Base-by-base conservation (phyloP, 2,329 filamentous ascomycete species). In the Ceratocystis eucalypticola region DNA sequence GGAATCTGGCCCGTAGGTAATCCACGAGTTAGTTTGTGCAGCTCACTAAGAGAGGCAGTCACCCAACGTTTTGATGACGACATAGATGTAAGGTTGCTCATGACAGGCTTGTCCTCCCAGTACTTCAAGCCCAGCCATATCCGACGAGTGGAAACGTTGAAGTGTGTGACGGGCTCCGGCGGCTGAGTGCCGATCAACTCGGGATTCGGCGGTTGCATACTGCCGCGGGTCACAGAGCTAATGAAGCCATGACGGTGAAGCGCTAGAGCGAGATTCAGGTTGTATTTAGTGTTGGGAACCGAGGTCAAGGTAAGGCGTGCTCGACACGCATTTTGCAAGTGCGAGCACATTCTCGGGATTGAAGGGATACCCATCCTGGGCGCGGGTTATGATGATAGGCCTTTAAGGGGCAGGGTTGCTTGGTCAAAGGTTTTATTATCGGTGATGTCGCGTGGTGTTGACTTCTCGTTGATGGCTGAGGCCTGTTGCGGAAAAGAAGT, bases 101-200 rank as follows among this genome's bases (percentile, higher is more conserved):
- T 77, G 25, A 96, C 91, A 5, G 92, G 90, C 75, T 86, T 80
- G 73, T 88, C 88, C 71, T 91, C 85, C 84, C 84, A 89, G 82
- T 96, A 96, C 78, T 96, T 96, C 72, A 96, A 78, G 0, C 91
- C 91, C 12, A 96, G 77, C 92, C 92, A 96, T 70, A 96, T 78
- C 68, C 92, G 82, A 73, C 89, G 82, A 48, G 79, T 81, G 3
- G 91, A 83, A 46, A 91, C 84, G 76, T 95, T 96, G 71, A 79
- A 80, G 69, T 80, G 79, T 61, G 87, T 91, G 67, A 89, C 80
- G 15, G 78, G 79, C 69, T 83, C 82, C 12, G 84, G 79, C 30
- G 82, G 75, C 69, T 74, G 69, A 10, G 78, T 75, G 50, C 76
- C 70, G 70, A 83, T 75, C 25, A 77, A 72, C 22, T 79, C 77